Evolutionary conservation across 345 rosid genomes (phyloP), one percentile per base, ranked within the genome.

Genomic region (Ceriops zippeliana): DNA sequence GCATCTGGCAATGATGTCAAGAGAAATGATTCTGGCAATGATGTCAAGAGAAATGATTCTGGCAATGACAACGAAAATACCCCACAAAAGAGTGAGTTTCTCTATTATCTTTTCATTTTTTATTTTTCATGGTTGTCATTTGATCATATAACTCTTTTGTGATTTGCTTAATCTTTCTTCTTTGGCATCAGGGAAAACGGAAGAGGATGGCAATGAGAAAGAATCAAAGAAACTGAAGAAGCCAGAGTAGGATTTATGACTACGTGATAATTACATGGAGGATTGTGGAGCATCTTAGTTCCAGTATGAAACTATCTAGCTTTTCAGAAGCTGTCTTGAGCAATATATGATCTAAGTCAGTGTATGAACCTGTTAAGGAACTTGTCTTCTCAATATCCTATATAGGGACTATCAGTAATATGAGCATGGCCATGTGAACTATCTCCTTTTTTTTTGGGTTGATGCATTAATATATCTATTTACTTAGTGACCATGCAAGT

Each of bases 1-100:
- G 89, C 88, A 58, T 87, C 89, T 65, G 93, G 87, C 60, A 89
- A 86, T 73, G 74, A 70, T 35, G 85, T 88, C 60, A 69, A 80
- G 73, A 74, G 78, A 26, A 80, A 75, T 38, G 74, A 58, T 0
- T 87, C 89, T 65, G 93, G 87, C 58, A 89, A 86, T 73, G 74
- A 70, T 35, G 85, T 88, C 60, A 69, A 80, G 73, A 74, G 78
- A 26, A 80, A 75, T 38, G 74, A 58, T 0, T 19, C 69, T 3
- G 16, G 26, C 7, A 53, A 20, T 34, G 34, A 37, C 28, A 37
- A 52, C 1, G 4, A 34, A 2, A 19, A 46, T 16, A 21, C 38
- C 30, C 19, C 69, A 26, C 30, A n/a, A 1, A 64, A 63, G 52
- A 34, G n/a, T 21, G 58, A 63, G 30, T 20, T 13, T 58, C 21